Evolutionary conservation across 2,329 filamentous ascomycete species (phyloP), one percentile per base, ranked within the genome.

Genomic region (Basipetospora chlamydospora): DNA sequence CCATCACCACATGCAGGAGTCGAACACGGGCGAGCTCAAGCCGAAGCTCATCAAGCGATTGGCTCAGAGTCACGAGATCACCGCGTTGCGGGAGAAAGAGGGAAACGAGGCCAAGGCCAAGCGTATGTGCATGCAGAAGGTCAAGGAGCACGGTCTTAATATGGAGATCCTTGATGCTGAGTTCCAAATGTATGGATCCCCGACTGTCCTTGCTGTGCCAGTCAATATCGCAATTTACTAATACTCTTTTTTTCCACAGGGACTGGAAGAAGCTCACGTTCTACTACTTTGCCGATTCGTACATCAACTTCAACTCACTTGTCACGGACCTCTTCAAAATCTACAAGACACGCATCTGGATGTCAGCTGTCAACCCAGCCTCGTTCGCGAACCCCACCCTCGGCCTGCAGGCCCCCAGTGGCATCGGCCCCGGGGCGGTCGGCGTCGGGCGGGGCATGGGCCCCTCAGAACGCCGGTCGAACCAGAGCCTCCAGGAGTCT

Each of bases 161-260:
- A 96, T 98, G 90, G 90, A 98, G 57, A 96, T 98, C 44, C 73
- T 98, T 6, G 90, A 98, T 59, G 90, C 90, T 4, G 90, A 98
- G 55, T 98, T 95, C 53, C 90, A 98, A 53, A 92, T 94, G 88
- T 93, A 66, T 72, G 83, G 69, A 28, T 42, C 30, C 34, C 22
- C n/a, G n/a, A 17, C 29, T 40, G 20, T 31, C 15, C 28, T 11
- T 26, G 37, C 9, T 38, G 8, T 6, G 33, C 21, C n/a, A 15
- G 7, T 40, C 32, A 42, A 49, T 57, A 42, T 55, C 44, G 41
- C 9, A 34, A 43, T 39, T 44, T 28, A 28, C 12, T 28, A 29
- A 15, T 3, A 23, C 11, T 23, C 13, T 10, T 35, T n/a, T 32
- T 36, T 26, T 3, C 10, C 12, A 13, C 47, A 95, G 88, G 78